Conservation (phyloP, 495 filamentous ascomycete species). For the Hypoxylon cercidicola region DNA sequence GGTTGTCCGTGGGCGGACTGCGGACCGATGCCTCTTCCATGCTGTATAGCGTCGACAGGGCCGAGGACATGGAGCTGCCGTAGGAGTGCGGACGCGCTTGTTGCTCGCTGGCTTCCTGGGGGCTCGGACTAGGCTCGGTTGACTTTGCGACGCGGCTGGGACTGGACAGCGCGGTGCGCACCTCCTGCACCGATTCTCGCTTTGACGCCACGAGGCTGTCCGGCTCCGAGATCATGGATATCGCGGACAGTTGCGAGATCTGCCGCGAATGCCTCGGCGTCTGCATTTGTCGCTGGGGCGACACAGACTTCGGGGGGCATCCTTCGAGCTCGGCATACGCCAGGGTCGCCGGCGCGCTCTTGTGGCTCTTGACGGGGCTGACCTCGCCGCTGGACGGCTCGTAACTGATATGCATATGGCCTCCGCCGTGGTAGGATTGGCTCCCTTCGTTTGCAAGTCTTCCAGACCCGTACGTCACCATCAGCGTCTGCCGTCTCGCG, state of each 20-base stretch:
- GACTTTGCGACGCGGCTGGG: conserved; percentile 33
- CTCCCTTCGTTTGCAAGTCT: not conserved
- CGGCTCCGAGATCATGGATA: conserved; percentile 48
- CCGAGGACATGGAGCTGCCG: conserved; percentile 51
- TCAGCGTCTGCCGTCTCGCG: conserved; percentile 40
- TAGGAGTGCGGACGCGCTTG: conserved; percentile 35
- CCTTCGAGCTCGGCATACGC: conserved; percentile 34
- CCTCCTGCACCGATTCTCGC: conserved; percentile 31
- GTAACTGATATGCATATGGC: not conserved
- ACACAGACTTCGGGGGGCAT: conserved; percentile 1
- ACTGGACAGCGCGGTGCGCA: conserved; percentile 38
- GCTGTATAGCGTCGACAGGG: conserved; percentile 57
- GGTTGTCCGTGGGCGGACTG: conserved; percentile 22
- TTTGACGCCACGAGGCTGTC: conserved; percentile 44
- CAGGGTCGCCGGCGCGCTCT: conserved; percentile 44
- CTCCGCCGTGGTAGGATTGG: conserved; percentile 2
- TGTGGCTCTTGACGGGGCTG: conserved; percentile 44
- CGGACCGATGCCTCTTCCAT: conserved; percentile 50
- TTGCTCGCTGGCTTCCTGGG: conserved; percentile 15
- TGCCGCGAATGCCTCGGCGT: conserved; percentile 36
- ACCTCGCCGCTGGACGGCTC: conserved; percentile 22
- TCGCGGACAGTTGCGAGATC: conserved; percentile 39
- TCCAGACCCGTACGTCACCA: conserved; percentile 16
- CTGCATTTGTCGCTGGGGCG: conserved; percentile 20
- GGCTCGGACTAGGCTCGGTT: conserved; percentile 28